A percentile compares a stretch with the other conserved stretches of the same genome.
Conservation (phyloP, 2,329 filamentous ascomycete genomes). For the Exophiala aquamarina region DNA sequence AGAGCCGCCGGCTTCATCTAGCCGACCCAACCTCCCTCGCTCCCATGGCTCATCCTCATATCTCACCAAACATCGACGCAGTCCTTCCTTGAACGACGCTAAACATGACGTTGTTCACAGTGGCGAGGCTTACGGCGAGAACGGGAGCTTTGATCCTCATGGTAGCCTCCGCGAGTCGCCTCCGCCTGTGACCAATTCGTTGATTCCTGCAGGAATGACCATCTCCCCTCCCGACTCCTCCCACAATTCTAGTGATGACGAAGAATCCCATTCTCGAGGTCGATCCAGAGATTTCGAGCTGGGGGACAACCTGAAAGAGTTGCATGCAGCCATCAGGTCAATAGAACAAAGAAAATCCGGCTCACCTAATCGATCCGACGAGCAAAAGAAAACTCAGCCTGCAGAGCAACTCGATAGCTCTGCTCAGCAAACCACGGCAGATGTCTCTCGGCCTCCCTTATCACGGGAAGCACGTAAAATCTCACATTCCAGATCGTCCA, state of each 20-base stretch:
- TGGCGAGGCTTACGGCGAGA: conserved; percentile 27
- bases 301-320: conserved; percentile 56
- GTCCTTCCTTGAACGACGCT: conserved; percentile 50
- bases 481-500: conserved; percentile 60
- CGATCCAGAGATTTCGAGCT: conserved; percentile 37
- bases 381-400: conserved; percentile 28
- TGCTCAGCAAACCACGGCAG: conserved; percentile 40
- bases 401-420: conserved; percentile 20
- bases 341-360: conserved; percentile 66
- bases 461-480: conserved; percentile 60
- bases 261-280: conserved; percentile 57
- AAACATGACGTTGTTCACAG: conserved; percentile 29
- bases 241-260: conserved; percentile 80
- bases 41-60: conserved; percentile 62
- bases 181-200: conserved; percentile 72
- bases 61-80: conserved; percentile 61
- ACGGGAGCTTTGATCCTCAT: conserved; percentile 39
- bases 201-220: conserved; percentile 79
- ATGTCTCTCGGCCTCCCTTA: conserved; percentile 41
- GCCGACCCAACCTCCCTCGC: conserved; percentile 52
- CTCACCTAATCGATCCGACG: conserved; percentile 51
- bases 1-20: conserved; percentile 36
- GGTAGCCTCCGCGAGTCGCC: conserved; percentile 77
- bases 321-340: conserved; percentile 79
- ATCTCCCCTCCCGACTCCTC: conserved; percentile 89